Base-by-base conservation (phyloP, 495 filamentous ascomycete genomes). In the Penicillium robsamsonii region DNA sequence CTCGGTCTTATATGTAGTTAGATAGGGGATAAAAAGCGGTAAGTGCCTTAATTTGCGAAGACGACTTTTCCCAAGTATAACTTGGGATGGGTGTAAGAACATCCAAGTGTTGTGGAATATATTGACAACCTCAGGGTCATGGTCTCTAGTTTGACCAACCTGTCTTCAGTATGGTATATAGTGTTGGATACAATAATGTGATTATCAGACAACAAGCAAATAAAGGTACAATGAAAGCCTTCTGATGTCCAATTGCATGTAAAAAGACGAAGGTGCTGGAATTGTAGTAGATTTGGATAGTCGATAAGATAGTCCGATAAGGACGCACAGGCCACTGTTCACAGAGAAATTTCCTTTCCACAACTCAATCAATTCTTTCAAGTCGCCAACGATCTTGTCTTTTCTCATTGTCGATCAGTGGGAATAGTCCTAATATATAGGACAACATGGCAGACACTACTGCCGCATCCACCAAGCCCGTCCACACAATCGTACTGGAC, bases 401-500 rank as follows among this genome's bases (percentile, higher is more conserved):
- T 31, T 44, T 22, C 44, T 44, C 33, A 37, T 46, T 58, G 46
- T 20, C 15, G 43, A 29, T 30, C 24, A 17, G 17, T 55, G 29
- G 11, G 5, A 52, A 52, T 22, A 20, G 31, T 56, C 27, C 24
- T 45, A 20, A 29, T 22, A 12, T 3, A 43, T 17, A 54, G 37
- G 17, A 18, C 42, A 70, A 47, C 7, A 82, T 79, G 79, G 67
- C 73, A 55, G 72, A 77, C 31, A 55, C 64, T 20, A 58, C 57
- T 3, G 31, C 65, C 31, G 22, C 66, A 37, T 55, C 74, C 3
- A 45, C 77, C n/a, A 94, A 94, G 67, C 78, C 86, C 4, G 79
- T 96, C 46, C 83, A 95, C 76, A 88, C 89, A 12, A 82, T 99
- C 38, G 81, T 97, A 53, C 76, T 99, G 55, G 94, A 99, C 71